phyloP scores from a whole-genome alignment of 306 rosid genomes.

The Bauhinia variegata region DNA sequence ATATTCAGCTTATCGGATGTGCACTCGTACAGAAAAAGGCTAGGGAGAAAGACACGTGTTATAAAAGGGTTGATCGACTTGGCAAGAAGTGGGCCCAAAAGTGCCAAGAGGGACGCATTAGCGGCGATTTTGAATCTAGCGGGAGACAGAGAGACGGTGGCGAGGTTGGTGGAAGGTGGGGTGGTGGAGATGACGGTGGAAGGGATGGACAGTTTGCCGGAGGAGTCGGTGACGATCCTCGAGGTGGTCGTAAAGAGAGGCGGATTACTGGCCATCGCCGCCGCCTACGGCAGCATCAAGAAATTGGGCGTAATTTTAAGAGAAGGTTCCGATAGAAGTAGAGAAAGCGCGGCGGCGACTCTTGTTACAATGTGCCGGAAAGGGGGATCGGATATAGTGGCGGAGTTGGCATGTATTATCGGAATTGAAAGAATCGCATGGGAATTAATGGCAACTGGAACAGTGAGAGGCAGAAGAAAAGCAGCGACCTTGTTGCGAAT shows the following conservation, averaged over 20 bases:
- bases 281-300: conserved; percentile 55
- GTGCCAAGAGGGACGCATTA: conserved; percentile 69
- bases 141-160: conserved; percentile 72
- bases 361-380: conserved; percentile 78
- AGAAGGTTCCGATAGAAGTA: conserved; percentile 74
- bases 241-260: conserved; percentile 88
- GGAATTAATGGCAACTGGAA: conserved; percentile 86
- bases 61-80: conserved; percentile 65
- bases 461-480: conserved; percentile 70
- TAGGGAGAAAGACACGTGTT: conserved; percentile 74
- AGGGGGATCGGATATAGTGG: conserved; percentile 81
- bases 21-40: conserved; percentile 48
- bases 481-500: conserved; percentile 83
- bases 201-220: conserved; percentile 60
- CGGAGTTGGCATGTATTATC: conserved; percentile 61
- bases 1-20: conserved; percentile 70
- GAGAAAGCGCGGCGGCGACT: conserved; percentile 89
- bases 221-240: conserved; percentile 73
- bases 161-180: conserved; percentile 63
- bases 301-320: conserved; percentile 59
- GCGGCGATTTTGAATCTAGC: conserved; percentile 75
- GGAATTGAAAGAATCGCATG: conserved; percentile 86
- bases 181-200: conserved; percentile 58
- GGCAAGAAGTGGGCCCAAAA: conserved; percentile 61
- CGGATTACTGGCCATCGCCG: conserved; percentile 67